Evolutionary conservation across 2,329 filamentous ascomycete species (phyloP), one percentile per base, ranked within the genome.

Genomic region (Aspergillus thermomutatus): DNA sequence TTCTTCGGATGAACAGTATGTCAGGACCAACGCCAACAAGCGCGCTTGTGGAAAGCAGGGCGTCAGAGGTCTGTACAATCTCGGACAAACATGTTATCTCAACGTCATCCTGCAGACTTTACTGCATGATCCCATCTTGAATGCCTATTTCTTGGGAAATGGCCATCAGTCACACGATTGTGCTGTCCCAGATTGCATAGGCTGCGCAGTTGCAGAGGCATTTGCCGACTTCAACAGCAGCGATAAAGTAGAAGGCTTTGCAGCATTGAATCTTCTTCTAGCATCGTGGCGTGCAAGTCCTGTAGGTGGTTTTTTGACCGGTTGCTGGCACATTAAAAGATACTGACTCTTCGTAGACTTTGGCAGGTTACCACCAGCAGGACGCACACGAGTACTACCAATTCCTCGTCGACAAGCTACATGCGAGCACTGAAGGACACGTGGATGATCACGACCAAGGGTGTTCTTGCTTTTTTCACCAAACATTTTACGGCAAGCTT

Each of bases 41-140:
- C 87, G 90, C 6, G 89, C 91, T 11, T 97, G 93, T 70, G 87
- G 90, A 55, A 92, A 91, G 19, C 92, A 89, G 64, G 93, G 94
- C 9, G 84, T 97, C 41, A 87, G 94, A 37, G 93, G 93, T 31
- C 88, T 99, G 59, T 97, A 96, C 75, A 99, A 97, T 69, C 93
- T 96, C 72, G 94, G 93, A n/a, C 92, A 95, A 57, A 97, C 94
- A 10, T 99, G 93, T 78, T 99, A 97, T 75, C 93, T 97, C 82
- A 96, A 94, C 66, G 93, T 97, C 28, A 92, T 97, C 49, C 81
- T 99, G 17, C 94, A 97, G 73, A 92, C 89, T 55, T 87, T 99
- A 65, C 84, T 97, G 54, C 93, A 97, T 77, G 97, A 97, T 69
- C 93, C 93, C 0, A 83, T 97, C 47, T 83, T 99, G 28, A 87